Evolutionary conservation across 345 rosid species (phyloP).

Genomic region (Excoecaria agallocha): DNA sequence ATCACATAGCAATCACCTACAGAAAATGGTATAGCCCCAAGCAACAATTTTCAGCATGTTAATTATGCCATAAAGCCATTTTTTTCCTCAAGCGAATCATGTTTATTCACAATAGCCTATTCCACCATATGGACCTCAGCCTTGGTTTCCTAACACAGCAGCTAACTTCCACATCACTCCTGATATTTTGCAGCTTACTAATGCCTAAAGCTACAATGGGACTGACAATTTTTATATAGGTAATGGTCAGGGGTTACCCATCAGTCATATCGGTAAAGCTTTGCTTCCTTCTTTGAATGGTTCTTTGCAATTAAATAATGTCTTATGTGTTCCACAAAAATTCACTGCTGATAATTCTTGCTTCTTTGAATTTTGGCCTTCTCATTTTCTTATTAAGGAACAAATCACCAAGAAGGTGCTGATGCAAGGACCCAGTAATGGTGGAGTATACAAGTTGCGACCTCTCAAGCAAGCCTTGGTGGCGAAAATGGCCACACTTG

Average conservation of each 20-base stretch:
- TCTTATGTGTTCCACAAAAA: neutral
- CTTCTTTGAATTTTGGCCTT: too few relatives aligned
- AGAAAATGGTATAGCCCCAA: too few relatives aligned
- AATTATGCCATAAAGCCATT: too few relatives aligned
- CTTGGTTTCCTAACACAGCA: neutral
- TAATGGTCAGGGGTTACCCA: neutral
- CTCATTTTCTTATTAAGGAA: slow-evolving; percentile 1
- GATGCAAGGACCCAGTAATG: neutral
- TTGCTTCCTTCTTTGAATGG: neutral
- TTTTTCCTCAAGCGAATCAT: too few relatives aligned
- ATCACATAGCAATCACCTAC: too few relatives aligned
- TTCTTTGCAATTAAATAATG: neutral
- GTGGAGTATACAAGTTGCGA: neutral
- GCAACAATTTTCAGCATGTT: too few relatives aligned
- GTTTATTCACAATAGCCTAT: too few relatives aligned
- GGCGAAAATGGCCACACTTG: too few relatives aligned
- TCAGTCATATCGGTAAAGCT: neutral
- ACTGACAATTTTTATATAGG: neutral
- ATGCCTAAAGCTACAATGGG: neutral
- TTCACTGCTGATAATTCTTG: neutral
- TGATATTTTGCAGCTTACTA: neutral
- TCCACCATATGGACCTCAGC: too few relatives aligned
- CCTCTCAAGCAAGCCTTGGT: too few relatives aligned
- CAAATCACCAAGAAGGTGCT: neutral
- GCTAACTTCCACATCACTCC: neutral